Percentiles rank a stretch among this genome's conserved stretches.
Conservation (phyloP, 1,284 basidiomycete species). For the Sporisorium scitamineum region DNA sequence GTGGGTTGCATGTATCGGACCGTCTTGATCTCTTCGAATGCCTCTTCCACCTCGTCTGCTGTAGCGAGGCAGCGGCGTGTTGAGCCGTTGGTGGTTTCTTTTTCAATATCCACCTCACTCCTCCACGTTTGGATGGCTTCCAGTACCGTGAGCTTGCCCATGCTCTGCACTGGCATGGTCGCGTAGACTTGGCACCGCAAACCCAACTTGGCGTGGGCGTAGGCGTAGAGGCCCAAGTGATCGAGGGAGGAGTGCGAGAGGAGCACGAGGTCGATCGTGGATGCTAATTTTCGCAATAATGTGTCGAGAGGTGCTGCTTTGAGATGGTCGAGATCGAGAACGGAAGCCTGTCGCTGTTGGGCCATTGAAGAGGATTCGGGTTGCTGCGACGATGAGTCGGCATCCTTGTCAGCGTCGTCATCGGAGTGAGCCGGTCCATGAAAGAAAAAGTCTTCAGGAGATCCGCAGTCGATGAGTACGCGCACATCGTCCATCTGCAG, state of each 20-base stretch:
- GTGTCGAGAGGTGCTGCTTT: conserved; percentile 45
- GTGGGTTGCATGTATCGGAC: conserved; percentile 95
- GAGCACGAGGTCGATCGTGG: conserved; percentile 84
- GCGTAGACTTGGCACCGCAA: conserved; percentile 93
- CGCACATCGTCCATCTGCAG: conserved; percentile 93
- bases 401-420: not conserved
- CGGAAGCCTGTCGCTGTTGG: conserved; percentile 33
- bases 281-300: conserved; percentile 71
- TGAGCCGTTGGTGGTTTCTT: conserved; percentile 6
- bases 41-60: conserved; percentile 87
- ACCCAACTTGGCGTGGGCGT: conserved; percentile 87
- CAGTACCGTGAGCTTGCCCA: conserved; percentile 83
- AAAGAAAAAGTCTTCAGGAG: conserved; percentile 65
- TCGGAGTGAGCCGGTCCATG: conserved; percentile 3
- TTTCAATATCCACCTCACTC: conserved; percentile 59
- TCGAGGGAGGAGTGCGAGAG: conserved; percentile 92
- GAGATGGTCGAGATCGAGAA: conserved; percentile 34
- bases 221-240: conserved; percentile 90
- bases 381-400: conserved; percentile 2
- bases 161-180: conserved; percentile 94
- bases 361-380: conserved; percentile 48
- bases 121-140: conserved; percentile 62
- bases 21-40: conserved; percentile 91
- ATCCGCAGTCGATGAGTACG: conserved; percentile 92
- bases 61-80: conserved; percentile 76